Base-by-base conservation (phyloP, 306 rosid genomes). In the Comarum palustre region DNA sequence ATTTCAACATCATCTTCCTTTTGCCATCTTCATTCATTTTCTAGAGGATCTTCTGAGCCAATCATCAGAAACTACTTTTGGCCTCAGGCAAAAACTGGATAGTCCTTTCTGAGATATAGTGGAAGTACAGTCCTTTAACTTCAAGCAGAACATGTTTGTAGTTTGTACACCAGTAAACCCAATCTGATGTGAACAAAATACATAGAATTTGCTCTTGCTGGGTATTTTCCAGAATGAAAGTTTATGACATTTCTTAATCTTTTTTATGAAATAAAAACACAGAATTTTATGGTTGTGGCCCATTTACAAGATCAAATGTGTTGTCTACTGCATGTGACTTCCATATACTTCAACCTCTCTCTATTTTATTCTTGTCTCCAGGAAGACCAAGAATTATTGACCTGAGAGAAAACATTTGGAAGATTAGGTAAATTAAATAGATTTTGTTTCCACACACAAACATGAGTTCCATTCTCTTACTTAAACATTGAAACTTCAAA, bases 31-130 rank as follows among this genome's bases (percentile, higher is more conserved):
- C 7, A 51, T 10, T 22, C 61, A 7, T 24, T 3, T 52, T 52
- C 29, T 0, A 52, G 62, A 59, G 41, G n/a, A 31, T 58, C 42
- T 31, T 60, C 66, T 60, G n/a, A 19, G 17, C 9, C 27, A 60
- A 42, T 15, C 42, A 60, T 29, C 22, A 60, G 66, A 60, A 34
- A 31, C 66, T 16, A 32, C 66, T 61, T 61, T 32, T 60, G 66
- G 66, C 22, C 38, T 32, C 13, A 16, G 17, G 66, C 42, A 14
- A 29, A 59, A 59, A 59, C 66, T 61, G 64, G 32, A 55, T 25
- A 58, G 64, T 58, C 64, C 38, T 58, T 29, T 58, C 38, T 58
- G 66, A 31, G 24, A 60, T 58, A 27, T 13, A 10, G n/a, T 58
- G 38, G 4, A 58, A 29, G 1, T 27, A n/a, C n/a, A n/a, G n/a